Evolutionary conservation across 164 flowering plant genomes (phyloP).

Genomic region (Hamamelis virginiana): DNA sequence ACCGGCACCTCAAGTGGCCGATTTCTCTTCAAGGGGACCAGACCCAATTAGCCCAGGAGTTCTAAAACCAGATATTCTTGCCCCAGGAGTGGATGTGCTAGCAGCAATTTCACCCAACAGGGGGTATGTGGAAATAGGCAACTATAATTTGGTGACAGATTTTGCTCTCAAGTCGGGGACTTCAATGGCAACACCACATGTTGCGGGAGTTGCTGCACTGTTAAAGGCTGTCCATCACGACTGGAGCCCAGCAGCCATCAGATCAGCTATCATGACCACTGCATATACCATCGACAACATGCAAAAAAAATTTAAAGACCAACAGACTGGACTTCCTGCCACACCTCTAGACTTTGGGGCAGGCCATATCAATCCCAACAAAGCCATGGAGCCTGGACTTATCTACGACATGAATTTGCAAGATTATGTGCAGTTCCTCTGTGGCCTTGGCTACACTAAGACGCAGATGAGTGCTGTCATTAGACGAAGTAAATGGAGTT

Average conservation of each 20-base stretch:
- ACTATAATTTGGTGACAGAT: slow-evolving; percentile 20
- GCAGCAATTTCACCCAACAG: slow-evolving; percentile 32
- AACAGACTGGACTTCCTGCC: slow-evolving; percentile 9
- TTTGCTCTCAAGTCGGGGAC: slow-evolving; percentile 30
- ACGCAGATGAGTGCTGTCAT: slow-evolving; percentile 23
- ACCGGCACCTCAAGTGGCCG: slow-evolving; percentile 35
- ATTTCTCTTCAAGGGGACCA: slow-evolving; percentile 32
- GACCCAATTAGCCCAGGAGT: slow-evolving; percentile 24
- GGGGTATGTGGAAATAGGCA: neutral
- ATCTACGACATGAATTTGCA: slow-evolving; percentile 14
- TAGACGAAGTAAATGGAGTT: slow-evolving; percentile 21
- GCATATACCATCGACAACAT: slow-evolving; percentile 21
- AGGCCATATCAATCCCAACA: slow-evolving; percentile 21
- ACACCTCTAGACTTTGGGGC: slow-evolving; percentile 20
- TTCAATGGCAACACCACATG: slow-evolving; percentile 38
- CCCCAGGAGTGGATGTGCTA: slow-evolving; percentile 32
- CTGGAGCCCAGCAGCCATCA: slow-evolving; percentile 44
- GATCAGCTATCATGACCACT: slow-evolving; percentile 43
- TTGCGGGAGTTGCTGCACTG: slow-evolving; percentile 37
- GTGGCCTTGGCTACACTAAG: slow-evolving; percentile 20
- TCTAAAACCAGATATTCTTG: slow-evolving; percentile 35
- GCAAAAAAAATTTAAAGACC: slow-evolving; percentile 7
- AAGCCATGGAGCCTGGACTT: slow-evolving; percentile 26
- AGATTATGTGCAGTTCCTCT: slow-evolving; percentile 19
- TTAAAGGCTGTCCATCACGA: slow-evolving; percentile 29